phyloP scores from a whole-genome alignment of 2,329 filamentous ascomycete genomes.

The Phialocephala sp. region DNA sequence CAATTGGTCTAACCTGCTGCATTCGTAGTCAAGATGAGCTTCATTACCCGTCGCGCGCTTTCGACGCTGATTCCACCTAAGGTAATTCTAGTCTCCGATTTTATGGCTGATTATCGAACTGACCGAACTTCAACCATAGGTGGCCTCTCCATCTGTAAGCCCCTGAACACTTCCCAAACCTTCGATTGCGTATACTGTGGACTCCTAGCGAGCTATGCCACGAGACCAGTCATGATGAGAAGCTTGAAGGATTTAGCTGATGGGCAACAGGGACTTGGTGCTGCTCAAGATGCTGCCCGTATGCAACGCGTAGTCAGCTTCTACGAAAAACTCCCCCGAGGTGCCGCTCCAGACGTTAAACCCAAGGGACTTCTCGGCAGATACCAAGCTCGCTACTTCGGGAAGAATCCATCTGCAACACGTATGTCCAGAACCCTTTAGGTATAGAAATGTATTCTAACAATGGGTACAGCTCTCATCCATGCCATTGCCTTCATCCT shows the following conservation, averaged over 20 bases:
- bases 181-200: conserved; percentile 3
- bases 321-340: conserved; percentile 98
- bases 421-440: conserved; percentile 67
- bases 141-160: conserved; percentile 46
- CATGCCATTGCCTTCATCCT: conserved; percentile 83
- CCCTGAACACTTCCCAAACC: neutral
- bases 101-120: conserved; percentile 2
- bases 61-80: conserved; percentile 99
- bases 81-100: conserved; percentile 60
- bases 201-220: neutral
- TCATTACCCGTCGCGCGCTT: conserved; percentile 85
- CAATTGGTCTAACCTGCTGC: conserved; percentile 41
- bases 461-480: conserved; percentile 70
- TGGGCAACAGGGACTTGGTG: conserved; percentile 81
- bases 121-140: conserved; percentile 29
- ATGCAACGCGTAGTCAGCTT: conserved; percentile 99
- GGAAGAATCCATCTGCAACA: conserved; percentile 86
- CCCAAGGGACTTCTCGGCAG: conserved; percentile 81
- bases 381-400: conserved; percentile 93
- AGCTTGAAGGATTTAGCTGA: conserved; percentile 37
- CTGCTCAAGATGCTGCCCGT: conserved; percentile 91
- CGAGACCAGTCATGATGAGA: neutral
- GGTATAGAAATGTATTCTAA: conserved; percentile 35
- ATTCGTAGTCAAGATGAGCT: conserved; percentile 78
- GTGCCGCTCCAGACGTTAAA: conserved; percentile 83